phyloP scores from a whole-genome alignment of 305 asterid species.

The Lippia alba region DNA sequence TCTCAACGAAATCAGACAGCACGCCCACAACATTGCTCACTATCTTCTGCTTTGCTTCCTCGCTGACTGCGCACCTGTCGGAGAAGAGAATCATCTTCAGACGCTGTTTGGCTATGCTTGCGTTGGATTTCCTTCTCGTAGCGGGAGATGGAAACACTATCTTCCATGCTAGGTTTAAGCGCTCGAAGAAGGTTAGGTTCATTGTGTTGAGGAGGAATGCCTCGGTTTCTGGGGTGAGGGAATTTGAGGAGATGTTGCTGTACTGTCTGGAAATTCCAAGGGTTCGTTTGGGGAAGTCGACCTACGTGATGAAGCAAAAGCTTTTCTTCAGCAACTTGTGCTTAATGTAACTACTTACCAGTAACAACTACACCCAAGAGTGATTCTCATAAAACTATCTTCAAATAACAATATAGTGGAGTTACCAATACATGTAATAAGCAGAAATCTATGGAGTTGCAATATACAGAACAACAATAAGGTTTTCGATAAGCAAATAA shows the following conservation, averaged over 20 bases:
- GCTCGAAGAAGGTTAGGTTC: conserved; percentile 75
- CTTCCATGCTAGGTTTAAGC: conserved; percentile 91
- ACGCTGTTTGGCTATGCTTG: conserved; percentile 91
- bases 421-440: not conserved
- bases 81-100: conserved; percentile 97
- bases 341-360: not conserved
- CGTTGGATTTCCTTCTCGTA: conserved; percentile 68
- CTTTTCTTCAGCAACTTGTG: conserved; percentile 14
- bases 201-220: conserved; percentile 72
- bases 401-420: not conserved
- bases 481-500: not conserved
- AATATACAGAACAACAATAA: not conserved
- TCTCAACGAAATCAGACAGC: conserved; percentile 93
- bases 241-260: conserved; percentile 54
- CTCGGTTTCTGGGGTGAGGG: conserved; percentile 72
- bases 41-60: conserved; percentile 93
- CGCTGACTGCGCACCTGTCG: conserved; percentile 95
- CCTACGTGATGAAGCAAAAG: conserved; percentile 45
- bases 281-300: conserved; percentile 62
- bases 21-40: conserved; percentile 81
- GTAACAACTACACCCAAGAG: not conserved
- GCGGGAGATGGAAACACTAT: conserved; percentile 82
- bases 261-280: conserved; percentile 53
- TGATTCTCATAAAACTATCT: not conserved
- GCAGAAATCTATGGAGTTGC: not conserved